Evolutionary conservation across 225 moss, liverwort and hornwort species (phyloP).

Genomic region (Marchantia polymorpha): DNA sequence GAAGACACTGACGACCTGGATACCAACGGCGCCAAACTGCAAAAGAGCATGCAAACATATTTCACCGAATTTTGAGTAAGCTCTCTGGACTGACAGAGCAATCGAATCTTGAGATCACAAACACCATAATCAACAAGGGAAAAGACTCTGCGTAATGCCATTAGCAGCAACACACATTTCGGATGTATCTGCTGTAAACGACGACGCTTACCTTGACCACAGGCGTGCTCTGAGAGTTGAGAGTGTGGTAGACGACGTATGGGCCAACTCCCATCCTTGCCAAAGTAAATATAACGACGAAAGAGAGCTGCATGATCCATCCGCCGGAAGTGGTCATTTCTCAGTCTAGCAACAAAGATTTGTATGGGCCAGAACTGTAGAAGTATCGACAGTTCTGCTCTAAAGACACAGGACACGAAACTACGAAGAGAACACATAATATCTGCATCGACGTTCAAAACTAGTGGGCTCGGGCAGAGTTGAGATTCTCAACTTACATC

Average conservation of each 20-base stretch:
- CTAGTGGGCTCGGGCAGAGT: not conserved
- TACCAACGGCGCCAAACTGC: slow-evolving; percentile 85
- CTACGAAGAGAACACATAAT: not conserved
- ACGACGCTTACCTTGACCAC: slow-evolving; percentile 61
- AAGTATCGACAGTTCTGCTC: not conserved
- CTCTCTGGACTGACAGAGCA: not conserved
- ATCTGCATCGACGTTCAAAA: not conserved
- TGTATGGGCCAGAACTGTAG: not conserved
- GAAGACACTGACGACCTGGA: slow-evolving; percentile 86
- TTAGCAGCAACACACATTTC: not conserved
- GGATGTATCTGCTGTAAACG: not conserved
- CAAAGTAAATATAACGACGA: slow-evolving; percentile 70
- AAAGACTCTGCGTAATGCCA: not conserved
- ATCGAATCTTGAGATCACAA: not conserved
- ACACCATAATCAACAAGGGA: not conserved
- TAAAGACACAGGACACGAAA: not conserved
- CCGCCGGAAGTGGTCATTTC: not conserved
- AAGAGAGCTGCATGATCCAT: slow-evolving; percentile 53
- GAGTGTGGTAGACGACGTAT: slow-evolving; percentile 53
- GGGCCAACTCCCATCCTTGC: slow-evolving; percentile 80
- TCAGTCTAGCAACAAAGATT: not conserved
- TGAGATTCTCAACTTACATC: slow-evolving; percentile 47
- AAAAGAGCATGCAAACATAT: slow-evolving; percentile 1
- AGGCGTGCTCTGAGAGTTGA: slow-evolving; percentile 49
- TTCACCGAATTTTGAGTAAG: not conserved